Evolutionary conservation across 441 rosid species (phyloP).

Genomic region (Erysimum cheiri): DNA sequence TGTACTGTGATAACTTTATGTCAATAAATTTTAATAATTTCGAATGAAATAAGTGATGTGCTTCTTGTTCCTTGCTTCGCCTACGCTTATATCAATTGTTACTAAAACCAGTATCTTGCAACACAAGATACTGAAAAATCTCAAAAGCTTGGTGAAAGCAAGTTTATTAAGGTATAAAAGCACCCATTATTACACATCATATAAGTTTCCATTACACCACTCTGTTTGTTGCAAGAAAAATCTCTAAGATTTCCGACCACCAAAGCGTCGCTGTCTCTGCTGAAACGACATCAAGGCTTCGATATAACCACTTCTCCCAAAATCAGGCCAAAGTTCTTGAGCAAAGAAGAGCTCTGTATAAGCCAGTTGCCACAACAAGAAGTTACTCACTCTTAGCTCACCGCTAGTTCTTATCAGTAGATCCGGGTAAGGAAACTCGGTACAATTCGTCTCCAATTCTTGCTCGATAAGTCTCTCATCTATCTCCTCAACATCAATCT

Average conservation of each 20-base stretch:
- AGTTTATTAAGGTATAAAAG: slow-evolving; percentile 3
- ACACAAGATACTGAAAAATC: slow-evolving; percentile 17
- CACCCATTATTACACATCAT: slow-evolving; percentile 27
- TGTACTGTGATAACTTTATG: neutral
- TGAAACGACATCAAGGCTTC: slow-evolving; percentile 75
- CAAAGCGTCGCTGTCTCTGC: slow-evolving; percentile 73
- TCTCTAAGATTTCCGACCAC: slow-evolving; percentile 50
- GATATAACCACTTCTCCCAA: slow-evolving; percentile 57
- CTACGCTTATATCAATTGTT: neutral
- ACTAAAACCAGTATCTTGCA: slow-evolving; percentile 5
- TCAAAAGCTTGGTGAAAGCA: neutral
- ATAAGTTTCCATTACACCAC: slow-evolving; percentile 19
- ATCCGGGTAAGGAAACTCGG: slow-evolving; percentile 70
- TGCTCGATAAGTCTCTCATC: slow-evolving; percentile 61
- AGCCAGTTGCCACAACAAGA: slow-evolving; percentile 83
- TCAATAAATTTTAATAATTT: neutral
- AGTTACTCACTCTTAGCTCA: slow-evolving; percentile 81
- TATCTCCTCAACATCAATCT: slow-evolving; percentile 56
- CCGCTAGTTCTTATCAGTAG: slow-evolving; percentile 76
- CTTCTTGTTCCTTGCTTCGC: neutral
- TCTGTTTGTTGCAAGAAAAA: neutral
- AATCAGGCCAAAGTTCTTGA: slow-evolving; percentile 81
- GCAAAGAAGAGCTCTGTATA: slow-evolving; percentile 79
- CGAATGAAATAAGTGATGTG: neutral
- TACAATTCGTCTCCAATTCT: slow-evolving; percentile 66